These are phyloP conservation scores for Adiantum capillusveneris DNA, from an alignment of 75 land plant species.

Conservation along the genomic window DNA sequence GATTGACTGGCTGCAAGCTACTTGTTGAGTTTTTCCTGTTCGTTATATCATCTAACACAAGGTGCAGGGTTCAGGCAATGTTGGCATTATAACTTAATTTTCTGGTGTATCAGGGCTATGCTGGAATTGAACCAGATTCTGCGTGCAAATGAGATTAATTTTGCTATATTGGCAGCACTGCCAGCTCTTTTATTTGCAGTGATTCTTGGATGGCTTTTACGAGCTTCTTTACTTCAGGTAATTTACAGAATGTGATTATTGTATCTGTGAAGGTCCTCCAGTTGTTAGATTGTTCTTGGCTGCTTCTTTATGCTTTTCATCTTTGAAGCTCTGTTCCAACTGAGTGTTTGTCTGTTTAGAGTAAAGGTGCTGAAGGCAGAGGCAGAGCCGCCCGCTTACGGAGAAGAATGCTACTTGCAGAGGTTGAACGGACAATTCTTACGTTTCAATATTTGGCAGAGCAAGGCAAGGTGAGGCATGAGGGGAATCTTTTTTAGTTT, in stretches of 20 bases:
- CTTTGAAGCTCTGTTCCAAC: not conserved
- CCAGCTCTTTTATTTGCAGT: slow-evolving; percentile 76
- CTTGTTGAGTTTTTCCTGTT: no score
- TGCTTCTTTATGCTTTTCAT: not conserved
- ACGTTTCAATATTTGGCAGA: slow-evolving; percentile 47
- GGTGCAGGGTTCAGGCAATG: not conserved
- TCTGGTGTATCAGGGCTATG: slow-evolving; percentile 64
- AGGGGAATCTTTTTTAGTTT: not conserved
- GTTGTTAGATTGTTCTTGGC: no score
- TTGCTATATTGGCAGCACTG: slow-evolving; percentile 91
- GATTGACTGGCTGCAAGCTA: no score
- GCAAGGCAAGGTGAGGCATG: slow-evolving; percentile 45
- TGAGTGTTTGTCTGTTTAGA: slow-evolving; percentile 25
- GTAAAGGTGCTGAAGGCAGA: slow-evolving; percentile 75
- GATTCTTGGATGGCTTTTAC: slow-evolving; percentile 44
- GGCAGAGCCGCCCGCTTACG: slow-evolving; percentile 69
- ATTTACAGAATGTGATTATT: no score
- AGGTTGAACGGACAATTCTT: slow-evolving; percentile 65
- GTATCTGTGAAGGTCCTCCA: no score
- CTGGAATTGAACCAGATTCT: slow-evolving; percentile 94
- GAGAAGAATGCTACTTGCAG: slow-evolving; percentile 76
- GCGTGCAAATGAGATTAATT: slow-evolving; percentile 97
- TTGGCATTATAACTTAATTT: no score
- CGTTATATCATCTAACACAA: no score
- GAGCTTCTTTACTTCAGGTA: slow-evolving; percentile 53